A percentile compares a stretch with the other conserved stretches of the same genome.
Conservation (phyloP, 805 yeast species). For the Priceomyces carsonii region DNA sequence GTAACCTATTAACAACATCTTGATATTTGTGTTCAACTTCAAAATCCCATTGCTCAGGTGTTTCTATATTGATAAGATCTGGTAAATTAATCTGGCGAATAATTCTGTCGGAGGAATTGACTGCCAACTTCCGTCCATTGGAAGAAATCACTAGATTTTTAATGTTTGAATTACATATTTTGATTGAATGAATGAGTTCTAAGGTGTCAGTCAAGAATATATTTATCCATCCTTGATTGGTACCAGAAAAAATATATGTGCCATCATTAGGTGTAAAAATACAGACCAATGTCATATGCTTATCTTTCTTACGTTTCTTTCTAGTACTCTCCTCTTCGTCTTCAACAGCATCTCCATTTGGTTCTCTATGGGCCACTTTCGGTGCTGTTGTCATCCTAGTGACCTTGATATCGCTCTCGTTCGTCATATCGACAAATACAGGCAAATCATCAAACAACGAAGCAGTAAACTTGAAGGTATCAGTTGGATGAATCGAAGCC, state of each 20-base stretch:
- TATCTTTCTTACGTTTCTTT: constrained; percentile 22
- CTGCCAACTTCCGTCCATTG: constrained; percentile 61
- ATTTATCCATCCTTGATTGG: constrained; percentile 76
- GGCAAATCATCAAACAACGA: constrained; percentile 67
- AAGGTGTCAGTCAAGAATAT: constrained; percentile 36
- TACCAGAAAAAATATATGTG: constrained; percentile 65
- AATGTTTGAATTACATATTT: constrained; percentile 68
- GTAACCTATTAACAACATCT: constrained; percentile 83
- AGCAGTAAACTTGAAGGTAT: constrained; percentile 53
- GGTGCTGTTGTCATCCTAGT: constrained; percentile 21
- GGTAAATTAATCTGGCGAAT: constrained; percentile 62
- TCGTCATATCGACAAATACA: constrained; percentile 45
- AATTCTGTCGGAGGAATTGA: constrained; percentile 77
- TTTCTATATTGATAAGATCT: constrained; percentile 33
- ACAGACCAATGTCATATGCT: constrained; percentile 50
- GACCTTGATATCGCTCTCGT: constrained; percentile 17
- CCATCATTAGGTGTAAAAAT: constrained; percentile 53
- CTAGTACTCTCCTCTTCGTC: constrained; percentile 13
- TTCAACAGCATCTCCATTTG: constrained; percentile 11
- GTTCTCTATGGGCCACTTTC: constrained; percentile 5
- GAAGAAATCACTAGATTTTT: constrained; percentile 64
- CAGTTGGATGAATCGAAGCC: constrained; percentile 54
- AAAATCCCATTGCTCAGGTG: constrained; percentile 47
- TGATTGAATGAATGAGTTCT: constrained; percentile 46
- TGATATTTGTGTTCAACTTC: constrained; percentile 81